phyloP scores from a whole-genome alignment of 2,329 filamentous ascomycete genomes.

The Pleomassaria siparia region DNA sequence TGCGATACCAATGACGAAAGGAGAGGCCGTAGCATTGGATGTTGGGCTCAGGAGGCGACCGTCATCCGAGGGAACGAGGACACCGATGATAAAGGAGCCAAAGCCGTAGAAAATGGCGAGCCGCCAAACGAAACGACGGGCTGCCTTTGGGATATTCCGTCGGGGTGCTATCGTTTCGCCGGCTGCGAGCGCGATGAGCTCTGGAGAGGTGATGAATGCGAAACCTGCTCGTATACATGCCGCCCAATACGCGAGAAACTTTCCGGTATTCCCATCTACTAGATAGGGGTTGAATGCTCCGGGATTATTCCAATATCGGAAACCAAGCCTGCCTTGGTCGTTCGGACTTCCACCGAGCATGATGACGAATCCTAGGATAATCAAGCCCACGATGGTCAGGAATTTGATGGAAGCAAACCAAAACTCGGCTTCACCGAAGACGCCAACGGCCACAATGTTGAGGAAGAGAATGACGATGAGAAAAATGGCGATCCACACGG shows the following conservation, averaged over 20 bases:
- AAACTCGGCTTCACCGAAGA: constrained; percentile 54
- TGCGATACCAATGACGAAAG: constrained; percentile 66
- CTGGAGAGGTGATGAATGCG: constrained; percentile 43
- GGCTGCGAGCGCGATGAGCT: constrained; percentile 37
- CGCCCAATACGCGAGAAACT: constrained; percentile 62
- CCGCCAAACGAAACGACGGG: constrained; percentile 55
- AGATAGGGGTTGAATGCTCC: constrained; percentile 53
- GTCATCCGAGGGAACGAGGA: constrained; percentile 61
- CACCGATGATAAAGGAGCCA: constrained; percentile 59
- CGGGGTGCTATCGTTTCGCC: constrained; percentile 39
- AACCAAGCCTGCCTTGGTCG: constrained; percentile 51
- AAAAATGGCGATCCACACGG: constrained; percentile 42
- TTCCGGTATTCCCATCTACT: constrained; percentile 60
- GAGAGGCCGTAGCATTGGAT: constrained; percentile 38
- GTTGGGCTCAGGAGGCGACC: constrained; percentile 42
- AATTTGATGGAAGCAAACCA: constrained; percentile 55
- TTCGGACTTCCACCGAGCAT: constrained; percentile 41
- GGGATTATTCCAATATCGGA: constrained; percentile 68
- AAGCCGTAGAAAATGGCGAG: constrained; percentile 58
- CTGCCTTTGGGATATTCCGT: constrained; percentile 55
- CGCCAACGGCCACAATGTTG: constrained; percentile 38
- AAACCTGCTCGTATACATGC: constrained; percentile 57
- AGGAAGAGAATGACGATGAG: constrained; percentile 37
- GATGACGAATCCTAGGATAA: constrained; percentile 40
- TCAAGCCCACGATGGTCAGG: constrained; percentile 39